Base-by-base conservation (phyloP, 2,329 filamentous ascomycete genomes). In the Sporothrix pseudoabietina region DNA sequence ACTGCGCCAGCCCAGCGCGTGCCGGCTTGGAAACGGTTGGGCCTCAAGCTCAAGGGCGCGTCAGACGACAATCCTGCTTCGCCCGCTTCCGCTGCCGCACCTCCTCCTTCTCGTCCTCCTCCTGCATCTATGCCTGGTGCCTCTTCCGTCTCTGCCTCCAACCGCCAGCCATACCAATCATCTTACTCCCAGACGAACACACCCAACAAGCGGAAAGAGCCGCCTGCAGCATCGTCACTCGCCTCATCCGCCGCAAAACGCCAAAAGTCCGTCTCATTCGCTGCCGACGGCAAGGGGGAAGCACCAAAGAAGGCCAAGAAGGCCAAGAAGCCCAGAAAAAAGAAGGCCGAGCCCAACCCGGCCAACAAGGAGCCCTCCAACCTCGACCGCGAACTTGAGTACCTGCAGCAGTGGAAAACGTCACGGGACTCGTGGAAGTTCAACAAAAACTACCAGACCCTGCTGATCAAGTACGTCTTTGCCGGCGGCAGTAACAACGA, bases 371-470 rank as follows among this genome's bases (percentile, higher is more conserved):
- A 78, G 69, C 81, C 79, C 73, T 79, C 76, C 80, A 81, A 80
- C 82, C 80, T 90, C 72, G 86, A 88, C 65, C 87, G 90, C 16
- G 91, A 94, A 73, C 85, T 97, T 19, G 86, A 88, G 71, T 98
- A 98, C 80, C 87, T 98, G 61, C 86, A 86, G 65, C 89, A 91
- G 79, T 97, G 94, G 86, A 86, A 92, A 82, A 87, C 87, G 72
- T 87, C 90, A 75, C 90, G 90, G 73, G 84, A 87, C 10, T 85
- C 85, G 77, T 98, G 95, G 95, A 98, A 97, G 82, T 98, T 98
- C 85, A 97, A 97, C 84, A 98, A 98, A 84, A 94, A 94, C 77
- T 90, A 94, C 79, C 94, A 98, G 82, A 93, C 91, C 71, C 89
- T 93, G 77, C 85, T 98, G 14, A 88, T 98, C 79, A 95, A 96